Percentiles rank a stretch among this genome's conserved stretches.
Conservation (phyloP, 495 filamentous ascomycete species). For the Filosporella fistucella region DNA sequence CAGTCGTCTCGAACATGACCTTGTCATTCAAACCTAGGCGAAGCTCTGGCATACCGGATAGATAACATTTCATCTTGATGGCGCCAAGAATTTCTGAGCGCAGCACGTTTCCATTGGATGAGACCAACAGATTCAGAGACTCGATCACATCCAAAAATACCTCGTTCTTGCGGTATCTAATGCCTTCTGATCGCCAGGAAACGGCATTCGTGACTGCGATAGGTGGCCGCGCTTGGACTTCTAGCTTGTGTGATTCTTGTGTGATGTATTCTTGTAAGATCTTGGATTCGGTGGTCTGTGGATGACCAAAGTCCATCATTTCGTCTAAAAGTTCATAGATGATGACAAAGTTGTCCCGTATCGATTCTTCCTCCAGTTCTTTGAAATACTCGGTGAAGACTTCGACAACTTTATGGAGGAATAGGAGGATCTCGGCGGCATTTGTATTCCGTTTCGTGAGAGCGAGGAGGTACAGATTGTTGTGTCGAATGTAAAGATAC, state of each 20-base stretch:
- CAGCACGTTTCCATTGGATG: constrained; percentile 90
- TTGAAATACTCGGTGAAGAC: constrained; percentile 99
- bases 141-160: constrained; percentile 98
- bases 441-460: constrained; percentile 98
- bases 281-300: constrained; percentile 98
- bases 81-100: constrained; percentile 96
- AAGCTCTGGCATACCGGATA: constrained; percentile 97
- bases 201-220: constrained; percentile 99
- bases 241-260: constrained; percentile 97
- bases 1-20: constrained; percentile 99
- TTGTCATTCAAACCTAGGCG: constrained; percentile 97
- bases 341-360: constrained; percentile 98
- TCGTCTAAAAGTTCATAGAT: constrained; percentile 99
- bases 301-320: constrained; percentile 99
- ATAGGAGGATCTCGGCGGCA: constrained; percentile 96
- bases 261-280: constrained; percentile 99
- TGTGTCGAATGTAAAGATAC: constrained; percentile 99
- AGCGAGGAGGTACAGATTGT: constrained; percentile 98
- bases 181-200: constrained; percentile 96
- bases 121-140: constrained; percentile 93
- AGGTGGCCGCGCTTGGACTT: constrained; percentile 97
- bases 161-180: constrained; percentile 98
- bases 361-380: constrained; percentile 97
- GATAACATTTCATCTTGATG: constrained; percentile 99
- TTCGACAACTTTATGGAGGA: constrained; percentile 97